Percentiles rank a stretch among this genome's conserved stretches.
Conservation (phyloP, 768 basidiomycete species). For the Obba rivulosa region DNA sequence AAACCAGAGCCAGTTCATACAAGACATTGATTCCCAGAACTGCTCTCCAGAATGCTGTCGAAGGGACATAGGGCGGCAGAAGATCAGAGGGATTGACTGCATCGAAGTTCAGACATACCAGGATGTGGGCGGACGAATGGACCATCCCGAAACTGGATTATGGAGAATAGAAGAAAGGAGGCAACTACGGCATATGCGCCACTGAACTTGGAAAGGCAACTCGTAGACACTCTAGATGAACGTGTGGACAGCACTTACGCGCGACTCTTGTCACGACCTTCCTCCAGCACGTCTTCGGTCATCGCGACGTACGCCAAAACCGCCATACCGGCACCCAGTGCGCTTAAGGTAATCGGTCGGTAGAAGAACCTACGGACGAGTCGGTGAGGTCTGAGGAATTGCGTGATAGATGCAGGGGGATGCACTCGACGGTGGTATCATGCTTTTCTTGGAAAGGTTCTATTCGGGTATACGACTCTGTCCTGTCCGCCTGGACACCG, state of each 20-base stretch:
- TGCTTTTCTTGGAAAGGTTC: slow-evolving; percentile 78
- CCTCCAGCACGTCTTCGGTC: slow-evolving; percentile 78
- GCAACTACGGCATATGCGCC: slow-evolving; percentile 72
- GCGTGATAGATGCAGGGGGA: slow-evolving; percentile 11
- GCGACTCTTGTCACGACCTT: slow-evolving; percentile 76
- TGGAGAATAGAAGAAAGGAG: slow-evolving; percentile 75
- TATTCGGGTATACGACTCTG: slow-evolving; percentile 79
- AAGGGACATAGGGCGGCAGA: background rate
- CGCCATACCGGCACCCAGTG: slow-evolving; percentile 59
- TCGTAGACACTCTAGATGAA: background rate
- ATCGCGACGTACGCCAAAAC: slow-evolving; percentile 78
- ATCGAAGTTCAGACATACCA: slow-evolving; percentile 11
- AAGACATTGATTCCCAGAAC: slow-evolving; percentile 77
- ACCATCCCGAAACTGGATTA: slow-evolving; percentile 87
- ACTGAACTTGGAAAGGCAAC: slow-evolving; percentile 31
- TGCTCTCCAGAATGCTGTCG: slow-evolving; percentile 70
- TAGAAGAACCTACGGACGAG: slow-evolving; percentile 65
- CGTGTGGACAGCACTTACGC: slow-evolving; percentile 45
- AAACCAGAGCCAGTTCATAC: slow-evolving; percentile 79
- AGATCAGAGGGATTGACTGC: background rate
- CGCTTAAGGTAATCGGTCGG: slow-evolving; percentile 76
- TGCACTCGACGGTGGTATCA: slow-evolving; percentile 81
- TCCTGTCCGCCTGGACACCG: slow-evolving; percentile 63
- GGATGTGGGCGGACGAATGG: slow-evolving; percentile 88
- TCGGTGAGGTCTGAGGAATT: background rate